These are phyloP conservation scores for Tremellales sp. DNA, from an alignment of 1,284 basidiomycete genomes.

Conservation along the genomic window DNA sequence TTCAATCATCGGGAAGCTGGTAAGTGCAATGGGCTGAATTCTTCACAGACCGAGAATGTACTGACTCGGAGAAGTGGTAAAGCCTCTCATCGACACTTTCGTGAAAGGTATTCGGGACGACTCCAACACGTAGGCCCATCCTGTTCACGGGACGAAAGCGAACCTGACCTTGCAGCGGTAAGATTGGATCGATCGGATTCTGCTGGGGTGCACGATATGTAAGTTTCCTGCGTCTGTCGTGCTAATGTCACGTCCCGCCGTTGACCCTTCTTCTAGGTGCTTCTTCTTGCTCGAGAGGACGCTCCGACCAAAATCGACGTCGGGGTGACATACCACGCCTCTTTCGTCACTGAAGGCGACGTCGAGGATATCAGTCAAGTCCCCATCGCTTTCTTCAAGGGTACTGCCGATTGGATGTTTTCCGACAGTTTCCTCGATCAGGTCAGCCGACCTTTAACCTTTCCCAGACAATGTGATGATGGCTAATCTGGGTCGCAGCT, in stretches of 20 bases:
- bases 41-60: not conserved
- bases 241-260: conserved; percentile 49
- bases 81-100: conserved; percentile 38
- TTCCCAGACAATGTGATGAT: conserved; percentile 3
- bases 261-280: conserved; percentile 59
- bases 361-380: conserved; percentile 51
- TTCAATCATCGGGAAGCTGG: conserved; percentile 39
- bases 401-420: conserved; percentile 37
- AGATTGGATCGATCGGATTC: conserved; percentile 30
- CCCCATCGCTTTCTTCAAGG: conserved; percentile 43
- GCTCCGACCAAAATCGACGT: conserved; percentile 67
- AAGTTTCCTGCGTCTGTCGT: conserved; percentile 1
- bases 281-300: conserved; percentile 53
- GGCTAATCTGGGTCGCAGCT: conserved; percentile 36
- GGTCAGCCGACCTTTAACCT: conserved; percentile 7
- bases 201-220: conserved; percentile 37
- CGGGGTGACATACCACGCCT: conserved; percentile 63
- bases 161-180: conserved; percentile 21
- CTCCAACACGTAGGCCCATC: conserved; percentile 25
- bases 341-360: conserved; percentile 58
- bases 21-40: conserved; percentile 5
- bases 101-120: conserved; percentile 38
- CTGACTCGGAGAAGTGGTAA: conserved; percentile 18
- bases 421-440: conserved; percentile 20
- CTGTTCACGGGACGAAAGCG: not conserved